These are phyloP conservation scores for Verbascum thapsus DNA, from an alignment of 257 asterid species.

Conservation along the genomic window DNA sequence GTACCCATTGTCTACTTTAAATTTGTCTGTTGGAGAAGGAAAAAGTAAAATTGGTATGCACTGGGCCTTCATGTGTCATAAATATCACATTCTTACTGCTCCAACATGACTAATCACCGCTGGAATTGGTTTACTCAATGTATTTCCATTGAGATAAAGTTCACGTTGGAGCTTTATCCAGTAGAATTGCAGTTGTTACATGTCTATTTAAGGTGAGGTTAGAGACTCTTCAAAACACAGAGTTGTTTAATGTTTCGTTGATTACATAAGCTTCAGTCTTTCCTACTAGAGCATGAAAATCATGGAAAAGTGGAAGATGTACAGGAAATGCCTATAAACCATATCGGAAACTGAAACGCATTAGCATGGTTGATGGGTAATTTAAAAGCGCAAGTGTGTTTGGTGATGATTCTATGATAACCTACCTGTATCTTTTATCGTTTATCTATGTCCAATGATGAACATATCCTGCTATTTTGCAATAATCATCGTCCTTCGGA, in stretches of 20 bases:
- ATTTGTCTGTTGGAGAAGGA: too few relatives aligned
- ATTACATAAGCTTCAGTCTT: constrained; percentile 5
- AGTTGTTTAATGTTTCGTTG: background rate
- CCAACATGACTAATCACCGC: background rate
- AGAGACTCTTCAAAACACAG: background rate
- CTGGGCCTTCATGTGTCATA: background rate
- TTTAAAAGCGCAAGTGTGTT: background rate
- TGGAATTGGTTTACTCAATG: too few relatives aligned
- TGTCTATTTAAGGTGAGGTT: constrained; percentile 5
- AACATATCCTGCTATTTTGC: too few relatives aligned
- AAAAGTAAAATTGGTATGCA: too few relatives aligned
- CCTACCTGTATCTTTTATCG: too few relatives aligned
- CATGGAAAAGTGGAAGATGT: background rate
- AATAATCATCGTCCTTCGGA: background rate
- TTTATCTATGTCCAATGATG: too few relatives aligned
- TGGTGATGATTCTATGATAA: too few relatives aligned
- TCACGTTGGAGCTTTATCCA: background rate
- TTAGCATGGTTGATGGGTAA: background rate
- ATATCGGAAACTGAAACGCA: background rate
- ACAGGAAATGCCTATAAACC: background rate
- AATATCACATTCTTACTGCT: background rate
- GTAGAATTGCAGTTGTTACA: background rate
- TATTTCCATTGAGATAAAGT: constrained; percentile 6
- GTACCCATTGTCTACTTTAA: background rate
- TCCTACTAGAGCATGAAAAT: constrained; percentile 12